These are phyloP conservation scores for Leishmania amazonensis DNA, from an alignment of 208 protist species.

Conservation along the genomic window DNA sequence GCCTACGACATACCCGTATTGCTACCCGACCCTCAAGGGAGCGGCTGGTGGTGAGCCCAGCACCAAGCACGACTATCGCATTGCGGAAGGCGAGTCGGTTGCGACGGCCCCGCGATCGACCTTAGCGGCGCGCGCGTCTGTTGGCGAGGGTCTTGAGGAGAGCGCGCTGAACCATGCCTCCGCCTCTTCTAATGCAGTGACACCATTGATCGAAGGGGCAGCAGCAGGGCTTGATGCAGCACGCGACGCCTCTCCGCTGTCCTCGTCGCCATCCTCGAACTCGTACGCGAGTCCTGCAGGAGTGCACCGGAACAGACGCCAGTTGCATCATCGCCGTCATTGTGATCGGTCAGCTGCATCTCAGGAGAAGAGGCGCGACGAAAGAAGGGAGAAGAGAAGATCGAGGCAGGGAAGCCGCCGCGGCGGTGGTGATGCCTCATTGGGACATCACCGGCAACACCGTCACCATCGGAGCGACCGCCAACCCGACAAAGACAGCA, in stretches of 20 bases:
- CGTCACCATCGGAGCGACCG: background rate
- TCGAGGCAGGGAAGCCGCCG: background rate
- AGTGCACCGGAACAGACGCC: conserved; percentile 1
- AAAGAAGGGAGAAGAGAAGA: background rate
- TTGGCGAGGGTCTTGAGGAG: background rate
- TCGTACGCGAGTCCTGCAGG: background rate
- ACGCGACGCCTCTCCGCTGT: background rate
- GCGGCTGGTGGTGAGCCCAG: background rate
- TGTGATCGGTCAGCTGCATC: background rate
- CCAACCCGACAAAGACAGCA: background rate
- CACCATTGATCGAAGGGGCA: background rate
- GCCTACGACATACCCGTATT: conserved; percentile 31
- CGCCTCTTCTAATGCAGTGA: background rate
- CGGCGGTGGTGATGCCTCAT: background rate
- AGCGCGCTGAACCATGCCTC: background rate
- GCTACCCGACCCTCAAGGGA: conserved; percentile 2
- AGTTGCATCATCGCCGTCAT: background rate
- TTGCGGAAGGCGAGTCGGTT: background rate
- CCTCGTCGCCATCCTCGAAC: background rate
- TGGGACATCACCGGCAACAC: background rate
- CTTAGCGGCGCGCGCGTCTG: background rate
- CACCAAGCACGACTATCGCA: background rate
- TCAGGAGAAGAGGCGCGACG: background rate
- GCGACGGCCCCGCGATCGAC: background rate
- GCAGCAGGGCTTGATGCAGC: background rate